Evolutionary conservation across 2,329 filamentous ascomycete genomes (phyloP).

Genomic region (Ceratocystis destructans): DNA sequence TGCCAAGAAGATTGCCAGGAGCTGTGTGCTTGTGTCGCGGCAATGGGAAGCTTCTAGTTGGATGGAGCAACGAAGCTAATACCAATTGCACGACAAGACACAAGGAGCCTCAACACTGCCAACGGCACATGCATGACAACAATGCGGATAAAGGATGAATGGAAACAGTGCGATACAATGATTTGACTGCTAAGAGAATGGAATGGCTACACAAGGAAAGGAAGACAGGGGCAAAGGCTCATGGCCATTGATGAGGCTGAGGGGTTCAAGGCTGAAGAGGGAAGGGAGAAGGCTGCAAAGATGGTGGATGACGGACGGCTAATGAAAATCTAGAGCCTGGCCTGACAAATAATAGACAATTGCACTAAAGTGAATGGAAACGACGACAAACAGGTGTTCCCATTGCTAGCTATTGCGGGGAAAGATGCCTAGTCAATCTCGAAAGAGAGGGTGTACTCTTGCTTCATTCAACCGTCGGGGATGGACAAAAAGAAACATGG

Average conservation of each 20-base stretch:
- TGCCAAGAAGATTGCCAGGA: neutral
- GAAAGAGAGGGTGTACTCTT: neutral
- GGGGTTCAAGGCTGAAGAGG: neutral
- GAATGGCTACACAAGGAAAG: neutral
- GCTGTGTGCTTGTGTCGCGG: neutral
- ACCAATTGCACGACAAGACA: neutral
- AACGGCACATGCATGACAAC: neutral
- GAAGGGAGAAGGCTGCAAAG: conserved; percentile 3
- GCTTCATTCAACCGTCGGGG: neutral
- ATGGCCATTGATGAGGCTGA: neutral
- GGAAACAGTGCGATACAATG: neutral
- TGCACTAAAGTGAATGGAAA: neutral
- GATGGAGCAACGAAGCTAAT: neutral
- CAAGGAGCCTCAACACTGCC: neutral
- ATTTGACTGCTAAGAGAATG: neutral
- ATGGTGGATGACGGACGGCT: neutral
- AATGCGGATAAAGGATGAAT: neutral
- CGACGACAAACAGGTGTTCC: neutral
- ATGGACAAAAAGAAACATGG: neutral
- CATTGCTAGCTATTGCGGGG: conserved; percentile 1
- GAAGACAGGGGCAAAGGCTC: neutral
- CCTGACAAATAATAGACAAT: neutral
- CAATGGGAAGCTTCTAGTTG: neutral
- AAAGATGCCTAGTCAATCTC: neutral
- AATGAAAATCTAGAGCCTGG: neutral